These are phyloP conservation scores for Podospora appendiculata DNA, from an alignment of 495 filamentous ascomycete species.

Conservation along the genomic window DNA sequence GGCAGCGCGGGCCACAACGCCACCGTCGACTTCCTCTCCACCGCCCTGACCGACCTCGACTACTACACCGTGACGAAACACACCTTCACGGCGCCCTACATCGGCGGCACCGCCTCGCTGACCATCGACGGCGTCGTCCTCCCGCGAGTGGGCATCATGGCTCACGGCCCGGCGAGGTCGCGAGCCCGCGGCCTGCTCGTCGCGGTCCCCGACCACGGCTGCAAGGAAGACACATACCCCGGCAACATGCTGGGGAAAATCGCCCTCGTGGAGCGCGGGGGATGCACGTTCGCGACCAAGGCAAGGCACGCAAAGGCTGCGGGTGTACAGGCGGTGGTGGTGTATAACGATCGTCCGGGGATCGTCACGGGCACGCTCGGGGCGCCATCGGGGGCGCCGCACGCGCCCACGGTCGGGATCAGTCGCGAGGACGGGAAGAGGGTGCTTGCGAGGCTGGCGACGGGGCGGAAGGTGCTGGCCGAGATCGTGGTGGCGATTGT, in stretches of 20 bases:
- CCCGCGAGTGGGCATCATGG: conserved; percentile 22
- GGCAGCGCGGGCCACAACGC: conserved; percentile 53
- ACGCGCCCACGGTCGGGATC: conserved; percentile 47
- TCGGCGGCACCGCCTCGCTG: conserved; percentile 26
- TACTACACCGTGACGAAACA: conserved; percentile 59
- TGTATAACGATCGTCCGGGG: conserved; percentile 60
- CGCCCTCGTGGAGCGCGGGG: conserved; percentile 55
- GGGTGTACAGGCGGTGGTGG: conserved; percentile 49
- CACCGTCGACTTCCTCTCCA: conserved; percentile 56
- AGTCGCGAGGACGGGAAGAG: conserved; percentile 41
- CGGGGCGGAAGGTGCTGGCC: conserved; percentile 18
- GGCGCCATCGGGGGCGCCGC: conserved; percentile 32
- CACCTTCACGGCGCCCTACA: conserved; percentile 38
- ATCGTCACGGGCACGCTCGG: conserved; percentile 48
- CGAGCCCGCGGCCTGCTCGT: conserved; percentile 32
- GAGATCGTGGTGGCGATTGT: conserved; percentile 24
- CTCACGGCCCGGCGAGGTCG: conserved; percentile 37
- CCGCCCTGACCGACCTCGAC: conserved; percentile 33
- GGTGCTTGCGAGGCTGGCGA: conserved; percentile 32
- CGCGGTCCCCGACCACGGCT: conserved; percentile 49
- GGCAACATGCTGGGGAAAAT: conserved; percentile 45
- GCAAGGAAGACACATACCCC: conserved; percentile 48
- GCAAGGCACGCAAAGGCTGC: conserved; percentile 50
- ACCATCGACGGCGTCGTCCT: conserved; percentile 21
- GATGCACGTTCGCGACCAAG: conserved; percentile 55